These are phyloP conservation scores for Aureobasidium leucospermi DNA, from an alignment of 2,329 filamentous ascomycete species.

Conservation along the genomic window DNA sequence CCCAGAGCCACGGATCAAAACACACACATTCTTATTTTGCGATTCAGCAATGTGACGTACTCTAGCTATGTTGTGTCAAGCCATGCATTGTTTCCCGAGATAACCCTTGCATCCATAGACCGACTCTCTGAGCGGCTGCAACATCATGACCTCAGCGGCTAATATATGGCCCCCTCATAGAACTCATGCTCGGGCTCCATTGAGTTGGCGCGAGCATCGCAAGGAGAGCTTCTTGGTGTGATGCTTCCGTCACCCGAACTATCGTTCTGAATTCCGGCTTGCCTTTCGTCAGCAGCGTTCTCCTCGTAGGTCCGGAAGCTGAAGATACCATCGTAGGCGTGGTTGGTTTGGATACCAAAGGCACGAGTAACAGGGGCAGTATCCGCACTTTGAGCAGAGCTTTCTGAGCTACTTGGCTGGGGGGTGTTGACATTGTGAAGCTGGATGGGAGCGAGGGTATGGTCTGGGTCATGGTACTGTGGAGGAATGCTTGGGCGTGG, in stretches of 20 bases:
- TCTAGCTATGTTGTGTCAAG: not conserved
- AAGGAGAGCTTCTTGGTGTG: not conserved
- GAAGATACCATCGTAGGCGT: not conserved
- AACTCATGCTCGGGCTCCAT: not conserved
- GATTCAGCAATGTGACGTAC: constrained; percentile 6
- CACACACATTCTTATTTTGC: not conserved
- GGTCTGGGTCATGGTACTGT: not conserved
- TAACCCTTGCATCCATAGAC: not conserved
- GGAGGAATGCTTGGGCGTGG: not conserved
- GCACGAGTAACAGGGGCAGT: not conserved
- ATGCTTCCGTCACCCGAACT: not conserved
- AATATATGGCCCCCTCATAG: not conserved
- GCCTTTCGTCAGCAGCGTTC: not conserved
- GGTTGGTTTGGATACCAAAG: not conserved
- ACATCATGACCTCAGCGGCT: not conserved
- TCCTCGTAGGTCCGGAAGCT: not conserved
- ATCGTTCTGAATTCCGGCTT: not conserved
- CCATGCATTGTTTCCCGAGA: not conserved
- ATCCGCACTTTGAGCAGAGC: not conserved
- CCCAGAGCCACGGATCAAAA: constrained; percentile 9
- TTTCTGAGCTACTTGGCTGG: not conserved
- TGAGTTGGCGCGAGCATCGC: not conserved
- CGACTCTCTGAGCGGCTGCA: not conserved
- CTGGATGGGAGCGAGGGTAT: not conserved
- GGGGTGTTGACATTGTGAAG: not conserved